phyloP scores from a whole-genome alignment of 352 stramenopile species.

The Pythium myriotylum region DNA sequence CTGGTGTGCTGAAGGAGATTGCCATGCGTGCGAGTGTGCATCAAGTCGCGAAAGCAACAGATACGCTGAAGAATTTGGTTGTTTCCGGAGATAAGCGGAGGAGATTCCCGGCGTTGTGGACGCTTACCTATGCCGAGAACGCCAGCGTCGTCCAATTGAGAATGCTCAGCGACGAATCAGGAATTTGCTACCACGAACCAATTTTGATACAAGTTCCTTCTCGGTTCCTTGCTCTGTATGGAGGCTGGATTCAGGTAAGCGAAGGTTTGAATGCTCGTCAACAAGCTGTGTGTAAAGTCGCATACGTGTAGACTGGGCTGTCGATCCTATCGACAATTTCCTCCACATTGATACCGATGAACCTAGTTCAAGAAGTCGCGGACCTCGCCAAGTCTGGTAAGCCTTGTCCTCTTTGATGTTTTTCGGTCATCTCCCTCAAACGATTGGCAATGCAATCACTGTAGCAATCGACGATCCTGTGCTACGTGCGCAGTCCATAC shows the following conservation, averaged over 20 bases:
- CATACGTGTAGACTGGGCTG: no score
- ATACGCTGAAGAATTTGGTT: neutral
- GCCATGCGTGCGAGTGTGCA: conserved; percentile 4
- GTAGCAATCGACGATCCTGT: neutral
- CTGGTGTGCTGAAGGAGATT: conserved; percentile 7
- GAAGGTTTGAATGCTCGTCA: no score
- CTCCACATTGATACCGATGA: no score
- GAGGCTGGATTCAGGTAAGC: conserved; percentile 2
- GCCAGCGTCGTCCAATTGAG: no score
- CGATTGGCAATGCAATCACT: no score
- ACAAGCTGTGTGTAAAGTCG: no score
- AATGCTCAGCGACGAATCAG: neutral
- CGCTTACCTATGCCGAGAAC: neutral
- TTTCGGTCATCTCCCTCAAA: no score
- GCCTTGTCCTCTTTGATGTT: no score
- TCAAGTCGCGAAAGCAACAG: neutral
- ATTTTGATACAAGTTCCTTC: conserved; percentile 13
- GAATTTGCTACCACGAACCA: conserved; percentile 16
- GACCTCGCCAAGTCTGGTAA: no score
- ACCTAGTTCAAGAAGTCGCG: no score
- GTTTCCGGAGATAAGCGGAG: conserved; percentile 1
- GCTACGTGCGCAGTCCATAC: neutral
- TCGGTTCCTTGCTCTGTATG: conserved; percentile 4
- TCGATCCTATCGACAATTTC: no score
- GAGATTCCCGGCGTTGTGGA: conserved; percentile 20